Conservation (phyloP, 495 filamentous ascomycete species). For the Aspergillus egyptiacus region DNA sequence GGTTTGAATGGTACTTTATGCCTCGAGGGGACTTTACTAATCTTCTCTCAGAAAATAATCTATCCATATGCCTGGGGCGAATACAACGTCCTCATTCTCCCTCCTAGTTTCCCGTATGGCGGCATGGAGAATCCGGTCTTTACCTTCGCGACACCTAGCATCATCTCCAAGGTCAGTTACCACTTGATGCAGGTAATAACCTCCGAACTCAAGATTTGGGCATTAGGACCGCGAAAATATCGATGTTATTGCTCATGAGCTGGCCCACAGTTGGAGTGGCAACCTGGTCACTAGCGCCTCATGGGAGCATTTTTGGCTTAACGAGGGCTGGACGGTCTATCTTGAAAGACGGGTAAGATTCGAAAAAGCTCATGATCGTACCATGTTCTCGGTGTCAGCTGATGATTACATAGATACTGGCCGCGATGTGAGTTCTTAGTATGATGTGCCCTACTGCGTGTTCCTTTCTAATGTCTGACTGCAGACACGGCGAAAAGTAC, state of each 20-base stretch:
- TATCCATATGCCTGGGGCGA: constrained; percentile 88
- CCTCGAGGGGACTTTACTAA: constrained; percentile 4
- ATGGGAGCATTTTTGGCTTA: constrained; percentile 98
- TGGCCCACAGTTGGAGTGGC: constrained; percentile 87
- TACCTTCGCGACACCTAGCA: constrained; percentile 89
- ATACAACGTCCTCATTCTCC: constrained; percentile 89
- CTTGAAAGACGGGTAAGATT: constrained; percentile 67
- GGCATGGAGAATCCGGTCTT: constrained; percentile 96
- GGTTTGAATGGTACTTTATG: constrained; percentile 26
- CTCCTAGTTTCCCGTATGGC: constrained; percentile 81
- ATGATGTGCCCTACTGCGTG: too few relatives aligned
- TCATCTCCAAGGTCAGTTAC: constrained; percentile 63
- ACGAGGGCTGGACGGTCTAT: constrained; percentile 94
- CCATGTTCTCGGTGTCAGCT: constrained; percentile 1
- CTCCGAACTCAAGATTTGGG: too few relatives aligned
- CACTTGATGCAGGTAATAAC: too few relatives aligned
- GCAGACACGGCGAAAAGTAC: constrained; percentile 68
- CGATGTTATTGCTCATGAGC: constrained; percentile 94
- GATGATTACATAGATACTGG: constrained; percentile 19
- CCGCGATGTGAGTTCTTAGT: constrained; percentile 27
- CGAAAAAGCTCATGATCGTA: background rate
- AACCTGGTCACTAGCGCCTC: constrained; percentile 85
- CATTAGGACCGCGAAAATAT: constrained; percentile 76
- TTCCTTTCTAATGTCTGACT: too few relatives aligned
- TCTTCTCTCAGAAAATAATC: constrained; percentile 53